Conservation (phyloP, 139 green algal genomes). For the Limnomonas spitsbergensis region DNA sequence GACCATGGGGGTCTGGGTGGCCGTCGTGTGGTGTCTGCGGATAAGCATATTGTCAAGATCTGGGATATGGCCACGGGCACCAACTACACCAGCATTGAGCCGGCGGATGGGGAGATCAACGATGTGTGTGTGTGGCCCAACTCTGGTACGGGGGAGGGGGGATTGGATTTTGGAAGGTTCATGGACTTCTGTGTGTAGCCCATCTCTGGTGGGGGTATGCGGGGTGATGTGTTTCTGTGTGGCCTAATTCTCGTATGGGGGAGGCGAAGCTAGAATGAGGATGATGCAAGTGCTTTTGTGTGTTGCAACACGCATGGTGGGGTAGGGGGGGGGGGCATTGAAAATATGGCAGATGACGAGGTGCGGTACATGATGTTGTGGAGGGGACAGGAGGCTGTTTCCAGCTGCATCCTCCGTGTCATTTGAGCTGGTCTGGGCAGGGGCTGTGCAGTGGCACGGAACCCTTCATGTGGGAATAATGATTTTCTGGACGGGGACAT, state of each 20-base stretch:
- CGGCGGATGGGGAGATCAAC: slow-evolving; percentile 79
- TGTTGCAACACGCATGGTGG: too few species aligned
- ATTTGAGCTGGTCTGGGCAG: too few species aligned
- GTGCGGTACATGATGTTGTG: too few species aligned
- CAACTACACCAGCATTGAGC: slow-evolving; percentile 78
- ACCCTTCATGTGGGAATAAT: too few species aligned
- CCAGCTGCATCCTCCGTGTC: too few species aligned
- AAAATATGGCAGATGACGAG: too few species aligned
- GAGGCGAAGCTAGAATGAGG: too few species aligned
- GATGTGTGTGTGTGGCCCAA: slow-evolving; percentile 75
- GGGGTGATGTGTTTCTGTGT: background rate
- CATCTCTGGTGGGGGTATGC: background rate
- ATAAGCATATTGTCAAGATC: slow-evolving; percentile 87
- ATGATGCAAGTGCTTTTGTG: too few species aligned
- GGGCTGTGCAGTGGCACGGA: too few species aligned
- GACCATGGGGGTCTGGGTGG: background rate
- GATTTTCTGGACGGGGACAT: too few species aligned
- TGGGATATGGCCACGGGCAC: slow-evolving; percentile 40
- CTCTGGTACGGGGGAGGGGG: slow-evolving; percentile 44
- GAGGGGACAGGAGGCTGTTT: too few species aligned
- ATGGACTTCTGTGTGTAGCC: background rate
- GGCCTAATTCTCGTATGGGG: background rate
- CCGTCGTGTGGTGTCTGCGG: slow-evolving; percentile 72
- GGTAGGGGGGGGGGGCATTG: too few species aligned
- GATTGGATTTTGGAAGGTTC: background rate